A percentile compares a stretch with the other conserved stretches of the same genome.
Evolutionary conservation across 176 grass and related monocot species (phyloP).

Genomic region (Carex kokanica): DNA sequence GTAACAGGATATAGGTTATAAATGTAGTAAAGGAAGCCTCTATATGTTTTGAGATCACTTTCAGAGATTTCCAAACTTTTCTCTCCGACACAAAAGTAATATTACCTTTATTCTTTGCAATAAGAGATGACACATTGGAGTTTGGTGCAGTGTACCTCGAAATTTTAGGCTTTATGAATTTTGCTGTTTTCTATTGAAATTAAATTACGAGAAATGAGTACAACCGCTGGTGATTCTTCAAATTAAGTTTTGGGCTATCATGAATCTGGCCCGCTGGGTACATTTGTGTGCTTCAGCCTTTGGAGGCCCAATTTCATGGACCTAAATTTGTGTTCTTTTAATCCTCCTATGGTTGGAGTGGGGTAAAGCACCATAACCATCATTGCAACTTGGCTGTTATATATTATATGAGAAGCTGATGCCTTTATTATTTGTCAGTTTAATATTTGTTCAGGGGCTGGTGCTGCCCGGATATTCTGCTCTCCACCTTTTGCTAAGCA

Average conservation of each 20-base stretch:
- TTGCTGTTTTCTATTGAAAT: neutral
- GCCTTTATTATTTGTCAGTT: neutral
- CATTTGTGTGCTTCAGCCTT: neutral
- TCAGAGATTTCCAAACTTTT: neutral
- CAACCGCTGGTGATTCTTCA: neutral
- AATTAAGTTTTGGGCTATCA: neutral
- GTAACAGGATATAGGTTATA: conserved; percentile 61
- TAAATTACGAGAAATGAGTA: neutral
- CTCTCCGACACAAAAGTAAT: neutral
- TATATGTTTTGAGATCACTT: neutral
- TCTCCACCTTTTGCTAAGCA: neutral
- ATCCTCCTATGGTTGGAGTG: neutral
- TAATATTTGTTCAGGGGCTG: conserved; percentile 5
- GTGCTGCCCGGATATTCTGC: neutral
- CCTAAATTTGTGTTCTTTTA: neutral
- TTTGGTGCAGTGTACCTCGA: neutral
- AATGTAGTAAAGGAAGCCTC: neutral
- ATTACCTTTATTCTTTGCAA: neutral
- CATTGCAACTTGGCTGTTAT: neutral
- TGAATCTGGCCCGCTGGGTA: neutral
- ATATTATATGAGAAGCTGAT: neutral
- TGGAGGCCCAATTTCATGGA: conserved; percentile 3
- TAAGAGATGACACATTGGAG: neutral
- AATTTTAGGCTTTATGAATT: neutral
- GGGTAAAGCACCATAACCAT: conserved; percentile 1